These are phyloP conservation scores for Cytospora piceae DNA, from an alignment of 2,329 filamentous ascomycete species.

Conservation along the genomic window DNA sequence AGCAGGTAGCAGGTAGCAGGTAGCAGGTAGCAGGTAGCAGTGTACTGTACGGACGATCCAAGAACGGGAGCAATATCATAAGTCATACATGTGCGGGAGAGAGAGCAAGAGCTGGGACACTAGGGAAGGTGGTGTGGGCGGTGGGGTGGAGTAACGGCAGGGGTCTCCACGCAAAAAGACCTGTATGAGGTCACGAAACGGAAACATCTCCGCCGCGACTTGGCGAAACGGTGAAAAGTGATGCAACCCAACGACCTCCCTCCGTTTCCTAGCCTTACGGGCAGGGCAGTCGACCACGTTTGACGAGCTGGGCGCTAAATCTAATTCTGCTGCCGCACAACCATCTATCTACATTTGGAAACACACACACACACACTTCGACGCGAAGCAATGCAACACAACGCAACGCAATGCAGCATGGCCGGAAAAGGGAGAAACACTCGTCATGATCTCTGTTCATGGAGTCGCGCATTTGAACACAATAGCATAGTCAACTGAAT, in stretches of 20 bases:
- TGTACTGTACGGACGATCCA: too few relatives aligned
- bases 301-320: background rate
- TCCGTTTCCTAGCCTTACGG: background rate
- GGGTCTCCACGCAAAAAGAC: conserved; percentile 1
- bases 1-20: too few relatives aligned
- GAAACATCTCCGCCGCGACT: background rate
- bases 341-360: conserved; percentile 15
- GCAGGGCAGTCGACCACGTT: background rate
- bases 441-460: background rate
- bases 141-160: background rate
- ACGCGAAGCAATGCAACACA: background rate
- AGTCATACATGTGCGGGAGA: background rate
- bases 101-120: background rate
- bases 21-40: too few relatives aligned
- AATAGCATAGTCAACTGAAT: background rate
- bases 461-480: background rate
- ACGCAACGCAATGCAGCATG: background rate
- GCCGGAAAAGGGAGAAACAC: background rate
- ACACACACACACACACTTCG: background rate
- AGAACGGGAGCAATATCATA: too few relatives aligned
- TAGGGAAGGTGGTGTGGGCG: conserved; percentile 6
- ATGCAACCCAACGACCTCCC: background rate
- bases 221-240: background rate
- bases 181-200: background rate
- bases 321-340: conserved; percentile 1